Conservation (phyloP, 768 basidiomycete genomes). For the Russula compacta region DNA sequence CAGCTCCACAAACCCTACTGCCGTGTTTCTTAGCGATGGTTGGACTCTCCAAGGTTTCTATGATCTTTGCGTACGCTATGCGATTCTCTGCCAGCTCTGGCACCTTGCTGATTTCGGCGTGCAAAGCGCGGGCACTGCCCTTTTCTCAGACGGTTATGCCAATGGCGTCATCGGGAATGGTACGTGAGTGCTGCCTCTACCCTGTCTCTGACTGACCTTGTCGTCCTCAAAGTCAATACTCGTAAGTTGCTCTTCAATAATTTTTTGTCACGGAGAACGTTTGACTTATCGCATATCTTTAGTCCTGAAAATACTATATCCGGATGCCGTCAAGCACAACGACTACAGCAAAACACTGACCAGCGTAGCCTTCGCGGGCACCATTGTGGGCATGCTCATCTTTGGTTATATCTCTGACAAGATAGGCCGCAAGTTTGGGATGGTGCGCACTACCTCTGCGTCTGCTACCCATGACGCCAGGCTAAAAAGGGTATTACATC, state of each 20-base stretch:
- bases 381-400: slow-evolving; percentile 73
- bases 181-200: slow-evolving; percentile 30
- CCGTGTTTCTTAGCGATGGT: neutral
- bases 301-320: slow-evolving; percentile 68
- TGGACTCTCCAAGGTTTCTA: slow-evolving; percentile 48
- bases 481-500: neutral
- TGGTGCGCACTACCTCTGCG: slow-evolving; percentile 42
- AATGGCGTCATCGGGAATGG: slow-evolving; percentile 73
- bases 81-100: neutral
- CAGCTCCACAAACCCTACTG: neutral
- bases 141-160: slow-evolving; percentile 87
- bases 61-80: slow-evolving; percentile 70
- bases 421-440: slow-evolving; percentile 65
- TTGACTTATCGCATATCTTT: slow-evolving; percentile 7
- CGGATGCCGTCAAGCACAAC: slow-evolving; percentile 37
- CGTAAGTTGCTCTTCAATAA: slow-evolving; percentile 31
- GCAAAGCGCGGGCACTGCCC: slow-evolving; percentile 70
- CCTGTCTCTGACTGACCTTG: neutral
- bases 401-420: slow-evolving; percentile 85
- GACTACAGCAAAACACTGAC: slow-evolving; percentile 57
- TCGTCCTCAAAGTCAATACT: slow-evolving; percentile 47
- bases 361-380: slow-evolving; percentile 76
- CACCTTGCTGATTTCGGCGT: slow-evolving; percentile 1
- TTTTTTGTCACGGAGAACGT: neutral
- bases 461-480: neutral